Base-by-base conservation (phyloP, 2,329 filamentous ascomycete genomes). In the Trichoderma koningii region DNA sequence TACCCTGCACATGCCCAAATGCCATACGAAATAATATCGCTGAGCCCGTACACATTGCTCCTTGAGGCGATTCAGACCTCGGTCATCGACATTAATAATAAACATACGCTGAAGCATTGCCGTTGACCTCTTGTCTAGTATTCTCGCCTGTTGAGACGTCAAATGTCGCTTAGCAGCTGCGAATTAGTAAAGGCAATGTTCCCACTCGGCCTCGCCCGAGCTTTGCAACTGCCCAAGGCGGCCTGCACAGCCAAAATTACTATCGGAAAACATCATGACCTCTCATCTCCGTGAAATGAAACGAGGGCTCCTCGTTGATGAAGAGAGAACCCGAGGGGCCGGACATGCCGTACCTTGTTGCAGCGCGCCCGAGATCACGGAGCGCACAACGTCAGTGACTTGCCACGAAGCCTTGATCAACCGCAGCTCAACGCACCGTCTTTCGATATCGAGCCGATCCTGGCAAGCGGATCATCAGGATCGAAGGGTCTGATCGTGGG, bases 201-300 rank as follows among this genome's bases (percentile, higher is more conserved):
- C 21, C 14, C 7, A 7, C 59, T 26, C 21, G 47, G 48, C 41
- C 23, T 44, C 41, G 50, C 50, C 26, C 30, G 47, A 23, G 2
- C 17, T 2, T 53, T 28, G 15, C 9, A 26, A 15, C 38, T n/a
- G 21, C 19, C 47, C 12, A 47, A 47, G 5, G 5, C 6, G 9
- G 14, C 17, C 12, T 38, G 17, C 19, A 19, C n/a, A 7, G 30
- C 50, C 59, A 38, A 38, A 62, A 62, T 47, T 38, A 45, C 34
- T 34, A 30, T n/a, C 59, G 59, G 59, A 28, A 44, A 38, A 38
- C 44, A 47, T 28, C 17, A 26, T 26, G 23, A 9, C 41, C 38
- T 47, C 41, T 34, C 53, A 62, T 62, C 55, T 62, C 34, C 53
- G 41, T 38, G 59, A 62, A 62, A 62, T 62, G 59, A 62, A 19